phyloP scores from a whole-genome alignment of 148 eudicot species.

The Limonium bicolor region DNA sequence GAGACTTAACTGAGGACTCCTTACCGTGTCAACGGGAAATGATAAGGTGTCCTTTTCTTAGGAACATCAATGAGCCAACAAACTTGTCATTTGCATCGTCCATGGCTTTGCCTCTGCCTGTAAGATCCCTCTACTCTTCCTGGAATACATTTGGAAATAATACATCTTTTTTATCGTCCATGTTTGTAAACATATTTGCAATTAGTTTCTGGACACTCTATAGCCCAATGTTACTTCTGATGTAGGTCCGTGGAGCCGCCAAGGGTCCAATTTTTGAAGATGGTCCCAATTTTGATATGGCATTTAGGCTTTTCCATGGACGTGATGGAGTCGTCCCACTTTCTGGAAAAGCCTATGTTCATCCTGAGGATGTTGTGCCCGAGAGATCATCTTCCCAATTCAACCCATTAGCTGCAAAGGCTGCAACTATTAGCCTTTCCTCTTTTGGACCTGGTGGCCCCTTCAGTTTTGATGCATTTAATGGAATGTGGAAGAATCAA shows the following conservation, averaged over 20 bases:
- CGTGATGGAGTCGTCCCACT: constrained; percentile 75
- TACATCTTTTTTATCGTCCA: neutral
- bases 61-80: constrained; percentile 56
- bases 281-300: constrained; percentile 54
- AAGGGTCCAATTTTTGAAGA: constrained; percentile 86
- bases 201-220: neutral
- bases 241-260: constrained; percentile 44
- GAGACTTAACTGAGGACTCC: constrained; percentile 35
- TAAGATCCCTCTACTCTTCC: constrained; percentile 15
- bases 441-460: constrained; percentile 74
- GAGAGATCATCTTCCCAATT: constrained; percentile 20
- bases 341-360: constrained; percentile 13
- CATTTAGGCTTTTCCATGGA: constrained; percentile 69
- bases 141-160: neutral
- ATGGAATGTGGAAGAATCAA: constrained; percentile 29
- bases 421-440: constrained; percentile 62
- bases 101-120: constrained; percentile 24
- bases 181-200: neutral
- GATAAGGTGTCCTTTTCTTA: constrained; percentile 56
- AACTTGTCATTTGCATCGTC: constrained; percentile 41
- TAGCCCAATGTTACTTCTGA: constrained; percentile 4
- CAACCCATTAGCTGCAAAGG: constrained; percentile 49
- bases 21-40: constrained; percentile 35
- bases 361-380: constrained; percentile 11
- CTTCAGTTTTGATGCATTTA: constrained; percentile 41